Evolutionary conservation across 148 eudicot genomes (phyloP).

Genomic region (Tetragonia tetragonoides): DNA sequence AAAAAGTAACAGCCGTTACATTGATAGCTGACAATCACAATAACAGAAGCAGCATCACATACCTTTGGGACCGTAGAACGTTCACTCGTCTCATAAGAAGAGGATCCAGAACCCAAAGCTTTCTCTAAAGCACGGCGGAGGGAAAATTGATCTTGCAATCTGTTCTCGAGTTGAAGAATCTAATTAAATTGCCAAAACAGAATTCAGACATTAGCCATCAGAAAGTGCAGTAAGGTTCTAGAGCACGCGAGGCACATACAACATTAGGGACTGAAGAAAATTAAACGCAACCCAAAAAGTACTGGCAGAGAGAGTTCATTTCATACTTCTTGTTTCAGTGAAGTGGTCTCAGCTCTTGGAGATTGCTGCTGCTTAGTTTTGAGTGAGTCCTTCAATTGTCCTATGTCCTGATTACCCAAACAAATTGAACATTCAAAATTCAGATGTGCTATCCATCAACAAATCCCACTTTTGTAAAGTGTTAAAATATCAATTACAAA

Average conservation of each 20-base stretch:
- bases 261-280: not conserved
- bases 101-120: slow-evolving; percentile 68
- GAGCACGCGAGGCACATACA: no score
- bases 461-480: not conserved
- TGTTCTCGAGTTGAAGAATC: slow-evolving; percentile 84
- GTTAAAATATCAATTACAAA: not conserved
- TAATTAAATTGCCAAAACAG: slow-evolving; percentile 21
- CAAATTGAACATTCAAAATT: slow-evolving; percentile 17
- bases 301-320: not conserved
- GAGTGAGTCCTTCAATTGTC: slow-evolving; percentile 37
- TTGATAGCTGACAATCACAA: not conserved
- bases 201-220: not conserved
- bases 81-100: slow-evolving; percentile 42
- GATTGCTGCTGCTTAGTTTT: slow-evolving; percentile 44
- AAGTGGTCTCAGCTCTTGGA: slow-evolving; percentile 47
- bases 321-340: slow-evolving; percentile 76
- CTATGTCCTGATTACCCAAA: slow-evolving; percentile 47
- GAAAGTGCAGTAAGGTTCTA: not conserved
- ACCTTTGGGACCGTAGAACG: slow-evolving; percentile 66
- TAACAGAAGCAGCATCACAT: not conserved
- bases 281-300: not conserved
- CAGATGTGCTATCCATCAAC: not conserved
- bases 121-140: slow-evolving; percentile 75
- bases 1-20: not conserved
- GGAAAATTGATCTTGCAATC: slow-evolving; percentile 71